Evolutionary conservation across 2,329 filamentous ascomycete species (phyloP).

Genomic region (Pyricularia sp.): DNA sequence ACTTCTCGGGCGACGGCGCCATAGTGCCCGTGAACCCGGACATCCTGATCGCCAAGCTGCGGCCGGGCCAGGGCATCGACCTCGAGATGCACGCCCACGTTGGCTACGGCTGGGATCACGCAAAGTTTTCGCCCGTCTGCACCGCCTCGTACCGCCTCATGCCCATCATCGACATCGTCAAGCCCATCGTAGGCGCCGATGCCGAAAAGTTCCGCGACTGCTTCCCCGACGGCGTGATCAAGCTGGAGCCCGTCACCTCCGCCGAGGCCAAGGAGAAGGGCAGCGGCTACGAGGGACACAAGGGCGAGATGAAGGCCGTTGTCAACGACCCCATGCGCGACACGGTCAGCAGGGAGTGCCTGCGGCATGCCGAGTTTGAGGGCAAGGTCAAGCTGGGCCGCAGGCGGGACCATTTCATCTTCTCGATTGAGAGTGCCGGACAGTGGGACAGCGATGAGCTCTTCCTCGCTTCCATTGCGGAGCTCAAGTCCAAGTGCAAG

Average conservation of each 20-base stretch:
- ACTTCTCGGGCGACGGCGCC: slow-evolving; percentile 57
- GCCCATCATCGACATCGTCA: slow-evolving; percentile 74
- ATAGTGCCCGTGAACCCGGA: slow-evolving; percentile 80
- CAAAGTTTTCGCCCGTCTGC: slow-evolving; percentile 94
- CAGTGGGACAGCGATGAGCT: slow-evolving; percentile 92
- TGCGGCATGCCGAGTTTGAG: slow-evolving; percentile 88
- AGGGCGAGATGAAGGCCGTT: slow-evolving; percentile 78
- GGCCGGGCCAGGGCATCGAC: slow-evolving; percentile 80
- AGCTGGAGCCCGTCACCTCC: slow-evolving; percentile 60
- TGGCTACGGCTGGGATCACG: slow-evolving; percentile 86
- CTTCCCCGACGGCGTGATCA: slow-evolving; percentile 85
- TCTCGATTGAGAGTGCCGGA: slow-evolving; percentile 86
- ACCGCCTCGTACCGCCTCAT: slow-evolving; percentile 89
- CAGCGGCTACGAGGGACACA: slow-evolving; percentile 62
- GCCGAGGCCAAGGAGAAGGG: slow-evolving; percentile 53
- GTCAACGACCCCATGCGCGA: slow-evolving; percentile 86
- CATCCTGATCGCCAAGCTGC: slow-evolving; percentile 88
- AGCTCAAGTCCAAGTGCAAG: slow-evolving; percentile 77
- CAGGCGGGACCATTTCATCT: slow-evolving; percentile 93
- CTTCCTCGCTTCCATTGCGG: slow-evolving; percentile 80
- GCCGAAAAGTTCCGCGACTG: slow-evolving; percentile 84
- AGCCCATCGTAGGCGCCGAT: slow-evolving; percentile 77
- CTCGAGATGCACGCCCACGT: slow-evolving; percentile 91
- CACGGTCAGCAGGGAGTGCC: slow-evolving; percentile 85
- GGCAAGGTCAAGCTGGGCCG: slow-evolving; percentile 91